Evolutionary conservation across 2,329 filamentous ascomycete species (phyloP).

Genomic region (Hirsutella rhossiliensis): DNA sequence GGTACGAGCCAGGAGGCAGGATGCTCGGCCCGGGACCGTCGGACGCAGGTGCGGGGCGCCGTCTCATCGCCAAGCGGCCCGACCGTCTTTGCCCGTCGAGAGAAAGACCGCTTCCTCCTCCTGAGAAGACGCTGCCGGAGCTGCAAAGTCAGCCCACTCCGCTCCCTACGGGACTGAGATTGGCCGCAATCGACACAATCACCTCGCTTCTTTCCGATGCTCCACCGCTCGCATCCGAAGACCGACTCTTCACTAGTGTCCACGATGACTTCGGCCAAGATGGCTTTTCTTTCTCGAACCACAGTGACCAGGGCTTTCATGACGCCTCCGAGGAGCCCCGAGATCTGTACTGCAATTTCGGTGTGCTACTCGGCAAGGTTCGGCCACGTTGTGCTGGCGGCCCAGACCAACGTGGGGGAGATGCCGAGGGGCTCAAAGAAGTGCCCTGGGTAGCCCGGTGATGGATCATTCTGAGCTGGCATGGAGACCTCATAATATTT

Average conservation of each 20-base stretch:
- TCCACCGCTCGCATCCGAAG: too few relatives aligned
- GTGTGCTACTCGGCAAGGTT: constrained; percentile 28
- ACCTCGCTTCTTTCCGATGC: background rate
- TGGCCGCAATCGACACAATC: background rate
- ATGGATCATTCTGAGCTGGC: too few relatives aligned
- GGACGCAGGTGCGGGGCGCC: background rate
- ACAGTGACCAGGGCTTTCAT: constrained; percentile 27
- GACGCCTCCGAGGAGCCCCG: constrained; percentile 33
- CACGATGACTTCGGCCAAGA: constrained; percentile 28
- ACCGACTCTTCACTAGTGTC: background rate
- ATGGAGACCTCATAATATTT: too few relatives aligned
- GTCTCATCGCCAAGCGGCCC: background rate
- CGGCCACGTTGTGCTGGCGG: background rate
- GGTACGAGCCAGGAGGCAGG: background rate
- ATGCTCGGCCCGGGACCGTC: too few relatives aligned
- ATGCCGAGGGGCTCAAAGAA: background rate
- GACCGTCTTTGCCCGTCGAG: background rate
- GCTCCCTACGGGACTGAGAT: background rate
- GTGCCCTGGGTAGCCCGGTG: background rate
- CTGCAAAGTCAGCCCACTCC: background rate
- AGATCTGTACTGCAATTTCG: constrained; percentile 43
- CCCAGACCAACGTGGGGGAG: background rate
- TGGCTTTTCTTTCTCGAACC: constrained; percentile 28
- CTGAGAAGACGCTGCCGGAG: background rate
- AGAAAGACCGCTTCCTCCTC: background rate